phyloP scores from a whole-genome alignment of 805 yeast species.

The Metahyphopichia silvanorum region DNA sequence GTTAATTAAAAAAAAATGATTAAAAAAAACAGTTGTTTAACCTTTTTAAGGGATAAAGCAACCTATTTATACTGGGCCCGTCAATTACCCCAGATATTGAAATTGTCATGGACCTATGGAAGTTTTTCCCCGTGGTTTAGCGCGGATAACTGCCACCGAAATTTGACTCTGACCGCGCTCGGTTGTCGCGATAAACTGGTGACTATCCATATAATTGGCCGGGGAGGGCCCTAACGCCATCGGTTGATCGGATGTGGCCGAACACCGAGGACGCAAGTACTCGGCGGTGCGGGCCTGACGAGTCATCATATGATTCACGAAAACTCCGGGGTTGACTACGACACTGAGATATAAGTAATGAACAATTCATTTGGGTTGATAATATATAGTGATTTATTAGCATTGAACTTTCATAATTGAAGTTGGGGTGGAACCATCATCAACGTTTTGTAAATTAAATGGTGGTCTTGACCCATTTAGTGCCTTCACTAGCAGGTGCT shows the following conservation, averaged over 20 bases:
- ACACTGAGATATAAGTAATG: no score
- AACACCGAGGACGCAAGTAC: conserved; percentile 3
- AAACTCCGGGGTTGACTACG: no score
- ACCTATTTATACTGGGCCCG: conserved; percentile 7
- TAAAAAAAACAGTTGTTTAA: conserved; percentile 1
- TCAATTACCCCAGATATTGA: conserved; percentile 9
- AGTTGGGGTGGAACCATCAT: no score
- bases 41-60: conserved; percentile 1
- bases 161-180: no score
- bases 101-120: no score
- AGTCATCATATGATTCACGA: neutral
- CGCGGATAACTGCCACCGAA: no score
- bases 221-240: neutral
- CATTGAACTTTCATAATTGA: no score
- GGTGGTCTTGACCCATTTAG: conserved; percentile 61
- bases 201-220: no score
- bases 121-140: no score
- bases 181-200: no score
- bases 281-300: neutral
- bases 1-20: neutral
- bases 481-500: conserved; percentile 53
- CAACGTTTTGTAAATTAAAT: conserved; percentile 1
- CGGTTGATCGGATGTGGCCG: conserved; percentile 3
- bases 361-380: no score
- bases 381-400: no score